These are phyloP conservation scores for Emmonsia crescens DNA, from an alignment of 2,329 filamentous ascomycete species.

Conservation along the genomic window DNA sequence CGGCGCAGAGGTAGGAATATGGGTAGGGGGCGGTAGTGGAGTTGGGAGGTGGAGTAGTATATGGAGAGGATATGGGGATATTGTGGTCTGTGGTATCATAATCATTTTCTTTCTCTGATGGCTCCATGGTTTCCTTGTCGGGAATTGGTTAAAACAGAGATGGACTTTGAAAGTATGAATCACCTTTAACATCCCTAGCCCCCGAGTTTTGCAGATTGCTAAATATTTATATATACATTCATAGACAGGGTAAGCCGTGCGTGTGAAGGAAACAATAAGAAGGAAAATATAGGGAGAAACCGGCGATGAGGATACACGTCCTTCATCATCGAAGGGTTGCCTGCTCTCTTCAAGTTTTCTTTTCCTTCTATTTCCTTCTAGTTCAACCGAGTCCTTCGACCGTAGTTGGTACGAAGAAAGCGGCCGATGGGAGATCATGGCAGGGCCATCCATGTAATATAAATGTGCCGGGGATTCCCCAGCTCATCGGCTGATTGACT, in stretches of 20 bases:
- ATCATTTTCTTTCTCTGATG: neutral
- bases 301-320: neutral
- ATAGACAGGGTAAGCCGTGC: neutral
- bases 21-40: slow-evolving; percentile 19
- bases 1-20: slow-evolving; percentile 16
- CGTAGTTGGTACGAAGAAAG: neutral
- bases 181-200: neutral
- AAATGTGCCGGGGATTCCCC: neutral
- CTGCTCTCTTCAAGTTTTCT: neutral
- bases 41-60: neutral
- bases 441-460: neutral
- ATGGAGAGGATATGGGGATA: neutral
- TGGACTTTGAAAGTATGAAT: neutral
- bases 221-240: neutral
- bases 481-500: neutral
- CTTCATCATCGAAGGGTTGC: neutral
- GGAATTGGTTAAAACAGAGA: neutral
- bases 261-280: neutral
- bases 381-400: neutral
- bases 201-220: neutral
- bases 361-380: neutral
- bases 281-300: neutral
- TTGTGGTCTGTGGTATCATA: neutral
- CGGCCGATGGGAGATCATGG: neutral
- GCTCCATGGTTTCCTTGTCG: neutral